Base-by-base conservation (phyloP, 805 yeast species). In the Spathaspora girioi region DNA sequence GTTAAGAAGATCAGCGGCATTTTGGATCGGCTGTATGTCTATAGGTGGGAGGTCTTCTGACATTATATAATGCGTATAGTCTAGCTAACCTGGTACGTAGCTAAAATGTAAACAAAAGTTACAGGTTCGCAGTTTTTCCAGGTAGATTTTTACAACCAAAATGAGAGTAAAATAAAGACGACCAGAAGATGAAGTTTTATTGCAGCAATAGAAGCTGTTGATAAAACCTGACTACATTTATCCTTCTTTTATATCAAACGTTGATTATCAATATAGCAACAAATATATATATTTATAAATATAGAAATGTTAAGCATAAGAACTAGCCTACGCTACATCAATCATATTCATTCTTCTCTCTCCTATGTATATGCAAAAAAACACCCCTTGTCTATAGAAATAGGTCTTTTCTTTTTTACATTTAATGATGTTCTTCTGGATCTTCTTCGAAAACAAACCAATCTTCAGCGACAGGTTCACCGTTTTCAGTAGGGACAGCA, bases 371-470 rank as follows among this genome's bases (percentile, higher is more conserved):
- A 15, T 15, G 18, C 40, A 35, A 35, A 35, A 11, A 3, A 31
- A 31, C 12, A 4, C 8, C 12, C 17, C 40, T 14, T 4, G 9
- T 35, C 40, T 35, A 35, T 35, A 35, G 8, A 9, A 29, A 29
- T 23, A 23, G 26, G 26, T 23, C 6, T 10, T 5, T 8, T 23
- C 6, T 10, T 5, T 8, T 10, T 29, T 8, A 29, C 40, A 48
- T 55, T 56, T 73, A 77, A 67, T 81, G 83, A 64, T 77, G 80
- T 61, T 79, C 86, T 57, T 68, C 72, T 44, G 50, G 54, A 45
- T 75, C 77, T 69, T 84, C 89, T 70, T 84, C 89, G 63, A 86
- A 80, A 55, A 87, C 92, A 62, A 87, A 83, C 92, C 92, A 87
- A 73, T 86, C 91, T 65, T 83, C 89, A 42, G 67, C 60, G 14